Evolutionary conservation across 805 yeast genomes (phyloP).

Genomic region (Candida xiaguanensis): DNA sequence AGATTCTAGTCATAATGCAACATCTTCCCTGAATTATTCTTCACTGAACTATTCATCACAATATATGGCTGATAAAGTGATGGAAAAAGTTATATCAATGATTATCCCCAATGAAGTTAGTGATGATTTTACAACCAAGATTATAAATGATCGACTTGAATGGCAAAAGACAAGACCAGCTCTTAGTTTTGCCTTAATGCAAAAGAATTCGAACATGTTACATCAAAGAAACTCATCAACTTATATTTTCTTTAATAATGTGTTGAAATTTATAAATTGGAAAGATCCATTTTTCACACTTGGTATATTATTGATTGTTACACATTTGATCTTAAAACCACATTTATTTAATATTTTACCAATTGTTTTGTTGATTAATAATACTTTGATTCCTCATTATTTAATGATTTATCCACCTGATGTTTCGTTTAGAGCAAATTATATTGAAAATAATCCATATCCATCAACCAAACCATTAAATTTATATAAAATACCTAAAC

Average conservation of each 20-base stretch:
- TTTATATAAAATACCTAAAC: constrained; percentile 53
- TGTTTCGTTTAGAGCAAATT: constrained; percentile 13
- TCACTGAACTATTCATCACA: constrained; percentile 5
- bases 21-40: too few species aligned
- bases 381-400: constrained; percentile 67
- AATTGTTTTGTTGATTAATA: constrained; percentile 46
- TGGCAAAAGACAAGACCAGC: constrained; percentile 65
- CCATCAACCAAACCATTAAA: constrained; percentile 49
- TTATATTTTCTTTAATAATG: constrained; percentile 57
- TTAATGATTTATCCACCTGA: constrained; percentile 63
- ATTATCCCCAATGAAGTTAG: constrained; percentile 59
- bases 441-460: constrained; percentile 24
- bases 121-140: constrained; percentile 38
- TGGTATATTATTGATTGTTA: constrained; percentile 46
- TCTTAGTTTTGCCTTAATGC: constrained; percentile 65
- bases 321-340: constrained; percentile 61
- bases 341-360: constrained; percentile 53
- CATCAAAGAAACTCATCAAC: constrained; percentile 60
- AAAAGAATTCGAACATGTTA: constrained; percentile 60
- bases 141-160: constrained; percentile 51
- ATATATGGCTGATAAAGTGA: constrained; percentile 59
- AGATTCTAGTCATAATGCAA: constrained; percentile 16
- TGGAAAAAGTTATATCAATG: constrained; percentile 69
- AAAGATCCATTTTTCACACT: constrained; percentile 57
- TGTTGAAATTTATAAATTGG: constrained; percentile 62